A percentile compares a stretch with the other conserved stretches of the same genome.
These are phyloP conservation scores for Novymonas esmeraldas DNA, from an alignment of 208 protist genomes.

Conservation along the genomic window DNA sequence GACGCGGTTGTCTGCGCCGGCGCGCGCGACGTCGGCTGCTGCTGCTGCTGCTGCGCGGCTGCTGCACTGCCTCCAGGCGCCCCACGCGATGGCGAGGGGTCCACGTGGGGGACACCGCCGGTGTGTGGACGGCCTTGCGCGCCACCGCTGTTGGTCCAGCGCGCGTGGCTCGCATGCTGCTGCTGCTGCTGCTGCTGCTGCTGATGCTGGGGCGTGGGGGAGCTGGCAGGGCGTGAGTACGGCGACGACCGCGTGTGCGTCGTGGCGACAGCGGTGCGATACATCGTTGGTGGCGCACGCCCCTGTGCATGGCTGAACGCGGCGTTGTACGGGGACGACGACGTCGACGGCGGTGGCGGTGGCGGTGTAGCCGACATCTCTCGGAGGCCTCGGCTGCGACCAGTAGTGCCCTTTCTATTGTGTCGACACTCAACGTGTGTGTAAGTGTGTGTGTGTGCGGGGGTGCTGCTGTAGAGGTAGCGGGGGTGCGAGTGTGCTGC, in stretches of 20 bases:
- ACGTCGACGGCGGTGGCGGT: not conserved
- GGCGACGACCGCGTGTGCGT: not conserved
- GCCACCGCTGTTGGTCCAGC: not conserved
- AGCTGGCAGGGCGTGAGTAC: not conserved
- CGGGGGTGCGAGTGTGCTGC: too few species aligned
- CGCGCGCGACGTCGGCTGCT: not conserved
- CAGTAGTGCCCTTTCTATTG: too few species aligned
- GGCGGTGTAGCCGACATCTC: not conserved
- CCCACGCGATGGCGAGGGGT: constrained; percentile 1
- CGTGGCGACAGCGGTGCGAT: not conserved
- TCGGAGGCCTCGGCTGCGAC: too few species aligned
- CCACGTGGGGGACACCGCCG: not conserved
- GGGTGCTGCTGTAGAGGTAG: too few species aligned
- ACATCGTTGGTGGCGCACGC: not conserved
- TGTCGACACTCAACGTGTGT: too few species aligned
- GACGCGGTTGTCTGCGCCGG: constrained; percentile 3
- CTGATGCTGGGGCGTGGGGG: not conserved
- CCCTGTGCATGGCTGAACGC: not conserved
- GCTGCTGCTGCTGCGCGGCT: constrained; percentile 15
- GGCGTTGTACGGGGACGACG: not conserved
- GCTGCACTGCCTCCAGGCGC: not conserved
- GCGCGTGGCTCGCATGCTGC: not conserved
- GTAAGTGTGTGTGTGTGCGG: too few species aligned
- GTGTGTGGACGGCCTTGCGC: not conserved
- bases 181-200: not conserved